A percentile compares a stretch with the other conserved stretches of the same genome.
phyloP scores from a whole-genome alignment of 2,329 filamentous ascomycete genomes.

The Trichoderma simmonsii region DNA sequence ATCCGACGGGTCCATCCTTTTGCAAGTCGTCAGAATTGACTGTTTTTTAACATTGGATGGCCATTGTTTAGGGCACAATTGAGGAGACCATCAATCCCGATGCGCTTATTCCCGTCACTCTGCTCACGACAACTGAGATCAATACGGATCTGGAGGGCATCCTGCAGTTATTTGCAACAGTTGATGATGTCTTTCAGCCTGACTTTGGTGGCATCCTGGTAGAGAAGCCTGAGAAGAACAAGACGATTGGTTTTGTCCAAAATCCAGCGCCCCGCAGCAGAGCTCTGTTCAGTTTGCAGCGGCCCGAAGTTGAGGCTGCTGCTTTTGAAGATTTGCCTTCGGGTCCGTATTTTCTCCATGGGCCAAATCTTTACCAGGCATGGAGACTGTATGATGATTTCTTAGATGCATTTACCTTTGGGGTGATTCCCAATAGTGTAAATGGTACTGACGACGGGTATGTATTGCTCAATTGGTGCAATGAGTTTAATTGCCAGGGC shows the following conservation, averaged over 20 bases:
- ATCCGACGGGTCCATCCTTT: background rate
- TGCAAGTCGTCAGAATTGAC: background rate
- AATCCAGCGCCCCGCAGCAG: constrained; percentile 7
- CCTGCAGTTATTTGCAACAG: constrained; percentile 31
- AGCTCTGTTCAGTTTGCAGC: constrained; percentile 25
- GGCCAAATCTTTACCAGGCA: constrained; percentile 40
- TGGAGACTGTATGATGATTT: constrained; percentile 41
- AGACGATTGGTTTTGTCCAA: background rate
- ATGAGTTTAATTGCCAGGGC: too few species aligned
- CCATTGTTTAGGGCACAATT: constrained; percentile 36
- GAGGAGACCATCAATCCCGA: constrained; percentile 41
- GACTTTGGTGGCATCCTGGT: constrained; percentile 40
- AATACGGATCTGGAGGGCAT: constrained; percentile 36
- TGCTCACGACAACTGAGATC: constrained; percentile 38
- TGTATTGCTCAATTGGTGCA: background rate
- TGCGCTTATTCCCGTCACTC: constrained; percentile 39
- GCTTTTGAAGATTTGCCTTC: constrained; percentile 33
- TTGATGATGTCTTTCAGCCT: constrained; percentile 39
- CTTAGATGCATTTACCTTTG: constrained; percentile 35
- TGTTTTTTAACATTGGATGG: background rate
- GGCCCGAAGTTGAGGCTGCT: constrained; percentile 19
- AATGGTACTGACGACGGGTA: constrained; percentile 27
- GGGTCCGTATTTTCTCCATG: constrained; percentile 41
- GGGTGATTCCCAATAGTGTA: constrained; percentile 37
- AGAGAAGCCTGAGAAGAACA: constrained; percentile 34